Evolutionary conservation across 2,329 filamentous ascomycete genomes (phyloP).

Genomic region (Camptophora hylomeconis): DNA sequence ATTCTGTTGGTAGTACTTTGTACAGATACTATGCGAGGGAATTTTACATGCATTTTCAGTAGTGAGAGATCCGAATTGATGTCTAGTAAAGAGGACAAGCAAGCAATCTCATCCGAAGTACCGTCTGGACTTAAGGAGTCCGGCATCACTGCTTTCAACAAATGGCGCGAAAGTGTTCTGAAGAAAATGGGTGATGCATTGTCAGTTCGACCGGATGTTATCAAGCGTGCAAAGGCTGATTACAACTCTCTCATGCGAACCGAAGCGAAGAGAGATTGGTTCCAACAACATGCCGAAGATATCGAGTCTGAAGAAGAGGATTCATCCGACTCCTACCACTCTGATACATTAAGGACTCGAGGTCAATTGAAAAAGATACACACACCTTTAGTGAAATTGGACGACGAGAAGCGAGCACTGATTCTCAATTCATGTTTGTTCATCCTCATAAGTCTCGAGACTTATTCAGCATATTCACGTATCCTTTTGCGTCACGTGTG

Average conservation of each 20-base stretch:
- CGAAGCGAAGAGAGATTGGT: too few species aligned
- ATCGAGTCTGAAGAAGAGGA: too few species aligned
- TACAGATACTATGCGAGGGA: constrained; percentile 2
- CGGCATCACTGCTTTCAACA: constrained; percentile 54
- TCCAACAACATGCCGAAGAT: too few species aligned
- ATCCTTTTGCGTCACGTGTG: constrained; percentile 52
- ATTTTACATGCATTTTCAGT: neutral
- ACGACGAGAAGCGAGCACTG: constrained; percentile 48
- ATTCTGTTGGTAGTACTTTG: constrained; percentile 1
- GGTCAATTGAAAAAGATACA: too few species aligned
- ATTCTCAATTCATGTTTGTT: constrained; percentile 55
- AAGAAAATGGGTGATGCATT: constrained; percentile 56
- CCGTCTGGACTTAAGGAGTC: constrained; percentile 45
- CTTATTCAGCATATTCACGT: constrained; percentile 57
- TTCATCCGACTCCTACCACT: neutral
- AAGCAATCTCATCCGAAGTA: neutral
- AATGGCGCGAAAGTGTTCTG: constrained; percentile 56
- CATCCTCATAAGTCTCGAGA: constrained; percentile 55
- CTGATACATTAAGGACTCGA: too few species aligned
- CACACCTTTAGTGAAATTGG: too few species aligned
- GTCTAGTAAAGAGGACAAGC: neutral
- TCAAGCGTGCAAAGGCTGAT: constrained; percentile 20
- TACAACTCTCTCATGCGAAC: constrained; percentile 25
- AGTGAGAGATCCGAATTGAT: neutral
- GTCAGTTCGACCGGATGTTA: constrained; percentile 22